Evolutionary conservation across 2,329 filamentous ascomycete species (phyloP), one percentile per base, ranked within the genome.

Genomic region (Ploettnerulaceae sp.): DNA sequence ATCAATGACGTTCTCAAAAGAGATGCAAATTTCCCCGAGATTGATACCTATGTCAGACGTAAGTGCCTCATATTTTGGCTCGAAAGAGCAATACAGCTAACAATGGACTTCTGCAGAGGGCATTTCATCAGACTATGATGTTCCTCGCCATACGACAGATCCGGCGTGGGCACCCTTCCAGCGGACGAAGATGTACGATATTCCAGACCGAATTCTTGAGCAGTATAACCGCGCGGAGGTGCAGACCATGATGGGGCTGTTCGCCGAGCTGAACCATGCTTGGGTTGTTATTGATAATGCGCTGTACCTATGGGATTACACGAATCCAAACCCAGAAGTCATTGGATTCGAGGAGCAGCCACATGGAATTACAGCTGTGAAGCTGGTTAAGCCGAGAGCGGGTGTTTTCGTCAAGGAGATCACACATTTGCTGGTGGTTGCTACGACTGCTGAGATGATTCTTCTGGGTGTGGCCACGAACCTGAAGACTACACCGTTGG

Each of bases 301-400:
- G 52, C 74, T 98, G 34, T 98, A 96, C 64, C 75, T 98, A 12
- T 98, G 94, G 94, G 91, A 98, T 68, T 98, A 96, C 66, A 95
- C 89, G 5, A 79, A 89, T 64, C 82, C 87, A n/a, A 88, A 91
- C 57, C 89, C 91, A 4, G 87, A 95, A 64, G 74, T 96, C 32
- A 85, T 95, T 55, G 91, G 91, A 14, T 96, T 87, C 61, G 91
- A 97, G 64, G 89, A 95, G 57, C 86, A 91, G 66, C 75, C 82
- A 5, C 82, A 94, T 64, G 88, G 82, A 55, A 97, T 98, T 59
- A 89, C 89, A 32, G 82, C 87, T n/a, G 86, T 98, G 33, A 89
- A 88, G 57, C 77, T 98, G 36, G 85, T 94, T 9, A 80, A 82
- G 40, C 93, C 93, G 6, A 87, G 90, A 57, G 72, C 81, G 0